Base-by-base conservation (phyloP, 2,329 filamentous ascomycete species). In the Pseudocercospora eumusae region DNA sequence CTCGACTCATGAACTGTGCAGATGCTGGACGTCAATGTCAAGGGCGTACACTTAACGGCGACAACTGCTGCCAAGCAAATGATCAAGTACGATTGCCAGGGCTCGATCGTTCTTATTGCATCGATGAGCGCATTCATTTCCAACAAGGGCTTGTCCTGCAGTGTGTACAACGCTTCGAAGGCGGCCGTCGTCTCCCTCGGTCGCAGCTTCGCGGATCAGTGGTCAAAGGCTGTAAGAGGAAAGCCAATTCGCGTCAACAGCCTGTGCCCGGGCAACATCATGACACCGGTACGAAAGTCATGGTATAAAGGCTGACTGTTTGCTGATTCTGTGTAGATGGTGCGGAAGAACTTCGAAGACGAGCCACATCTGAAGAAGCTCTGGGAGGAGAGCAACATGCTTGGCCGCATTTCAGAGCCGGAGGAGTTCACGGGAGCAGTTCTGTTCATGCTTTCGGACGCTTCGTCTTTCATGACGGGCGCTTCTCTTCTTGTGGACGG, bases 51-150 rank as follows among this genome's bases (percentile, higher is more conserved):
- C 66, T 76, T 80, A 60, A 74, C 76, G 0, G 80, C 81, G 2
- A 78, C 78, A 23, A 77, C 80, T 0, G 79, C 76, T 3, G 81
- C 81, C 1, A 75, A 75, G 52, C 77, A 81, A 65, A 81, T 83
- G 76, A 78, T 79, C 62, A 76, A 77, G 31, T 76, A 79, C 67
- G 81, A 84, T 62, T 80, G 73, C n/a, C 75, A 73, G 10, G 81
- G 79, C n/a, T 80, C 77, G 3, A 81, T 83, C 58, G 74, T 83
- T 2, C 71, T 83, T 9, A 73, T 84, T 0, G 81, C 80, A 0
- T 81, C 78, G 66, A 84, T 84, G 80, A 81, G 79, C 60, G 82
- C 80, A 0, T 68, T 78, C 10, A 64, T 70, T 25, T 66, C 68
- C 4, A 69, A 73, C 40, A 67, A 62, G 58, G 69, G 61, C 27